phyloP scores from a whole-genome alignment of 2,329 filamentous ascomycete species.

The Thelonectria discophora region DNA sequence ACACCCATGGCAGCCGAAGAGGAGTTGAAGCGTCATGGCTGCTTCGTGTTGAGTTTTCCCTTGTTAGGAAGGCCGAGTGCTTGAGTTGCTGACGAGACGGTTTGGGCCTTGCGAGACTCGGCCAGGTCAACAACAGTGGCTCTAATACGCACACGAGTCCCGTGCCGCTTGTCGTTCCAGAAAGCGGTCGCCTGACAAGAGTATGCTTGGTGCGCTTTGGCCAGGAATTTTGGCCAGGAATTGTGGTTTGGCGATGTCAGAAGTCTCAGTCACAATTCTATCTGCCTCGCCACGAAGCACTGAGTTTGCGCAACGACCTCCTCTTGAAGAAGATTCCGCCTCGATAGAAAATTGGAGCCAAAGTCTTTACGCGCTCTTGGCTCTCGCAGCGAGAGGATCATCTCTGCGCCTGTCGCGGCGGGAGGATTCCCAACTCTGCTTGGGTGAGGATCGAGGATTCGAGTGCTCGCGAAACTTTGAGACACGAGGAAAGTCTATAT shows the following conservation, averaged over 20 bases:
- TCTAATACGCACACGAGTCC: not conserved
- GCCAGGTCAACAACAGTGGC: not conserved
- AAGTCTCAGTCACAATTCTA: conserved; percentile 17
- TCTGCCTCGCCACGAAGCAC: not conserved
- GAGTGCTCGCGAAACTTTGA: not conserved
- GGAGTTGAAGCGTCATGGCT: not conserved
- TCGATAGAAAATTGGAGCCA: not conserved
- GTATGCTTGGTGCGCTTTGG: conserved; percentile 15
- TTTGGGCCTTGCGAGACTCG: not conserved
- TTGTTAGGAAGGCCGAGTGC: conserved; percentile 5
- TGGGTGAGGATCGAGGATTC: not conserved
- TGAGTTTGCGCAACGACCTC: not conserved
- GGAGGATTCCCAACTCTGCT: not conserved
- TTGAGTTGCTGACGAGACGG: not conserved
- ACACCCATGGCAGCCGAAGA: not conserved
- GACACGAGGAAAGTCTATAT: not conserved
- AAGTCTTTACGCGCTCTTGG: not conserved
- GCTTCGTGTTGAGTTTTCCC: not conserved
- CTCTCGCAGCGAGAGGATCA: not conserved
- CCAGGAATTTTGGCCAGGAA: conserved; percentile 28
- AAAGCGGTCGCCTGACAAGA: conserved; percentile 4
- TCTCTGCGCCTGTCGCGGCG: not conserved
- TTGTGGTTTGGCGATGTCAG: conserved; percentile 32
- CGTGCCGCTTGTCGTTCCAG: conserved; percentile 8
- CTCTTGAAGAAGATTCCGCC: not conserved